These are phyloP conservation scores for Dryadomyces quercivorus DNA, from an alignment of 2,329 filamentous ascomycete genomes.

Conservation along the genomic window DNA sequence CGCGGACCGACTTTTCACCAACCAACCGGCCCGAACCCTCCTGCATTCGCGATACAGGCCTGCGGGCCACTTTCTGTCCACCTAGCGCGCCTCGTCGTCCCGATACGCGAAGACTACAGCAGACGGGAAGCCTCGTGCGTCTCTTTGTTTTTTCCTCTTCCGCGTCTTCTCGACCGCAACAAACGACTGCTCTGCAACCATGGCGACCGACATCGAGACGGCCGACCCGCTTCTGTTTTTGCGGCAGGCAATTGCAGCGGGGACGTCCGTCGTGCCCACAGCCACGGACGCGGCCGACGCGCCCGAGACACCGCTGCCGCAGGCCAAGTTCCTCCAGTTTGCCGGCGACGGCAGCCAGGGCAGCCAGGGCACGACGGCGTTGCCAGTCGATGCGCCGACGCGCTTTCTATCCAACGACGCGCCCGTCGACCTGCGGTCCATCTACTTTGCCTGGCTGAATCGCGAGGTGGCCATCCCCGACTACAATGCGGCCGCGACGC, in stretches of 20 bases:
- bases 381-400: conserved; percentile 62
- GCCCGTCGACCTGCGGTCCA: conserved; percentile 77
- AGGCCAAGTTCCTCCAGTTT: conserved; percentile 72
- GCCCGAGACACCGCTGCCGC: conserved; percentile 52
- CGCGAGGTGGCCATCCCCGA: conserved; percentile 81
- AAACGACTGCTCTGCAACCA: background rate
- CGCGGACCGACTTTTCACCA: background rate
- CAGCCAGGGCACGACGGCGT: conserved; percentile 28
- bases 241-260: conserved; percentile 66
- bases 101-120: too few relatives aligned
- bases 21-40: background rate
- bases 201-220: background rate
- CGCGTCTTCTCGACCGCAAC: background rate
- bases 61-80: background rate
- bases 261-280: conserved; percentile 59
- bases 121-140: background rate
- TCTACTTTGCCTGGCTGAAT: conserved; percentile 94
- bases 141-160: too few relatives aligned
- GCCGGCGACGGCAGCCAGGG: conserved; percentile 28
- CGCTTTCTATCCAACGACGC: conserved; percentile 71
- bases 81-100: background rate
- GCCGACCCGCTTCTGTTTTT: conserved; percentile 70
- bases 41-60: background rate
- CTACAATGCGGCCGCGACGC: conserved; percentile 74
- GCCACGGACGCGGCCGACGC: conserved; percentile 53